These are phyloP conservation scores for Phytophthora agathidicida DNA, from an alignment of 352 stramenopile genomes.

Conservation along the genomic window DNA sequence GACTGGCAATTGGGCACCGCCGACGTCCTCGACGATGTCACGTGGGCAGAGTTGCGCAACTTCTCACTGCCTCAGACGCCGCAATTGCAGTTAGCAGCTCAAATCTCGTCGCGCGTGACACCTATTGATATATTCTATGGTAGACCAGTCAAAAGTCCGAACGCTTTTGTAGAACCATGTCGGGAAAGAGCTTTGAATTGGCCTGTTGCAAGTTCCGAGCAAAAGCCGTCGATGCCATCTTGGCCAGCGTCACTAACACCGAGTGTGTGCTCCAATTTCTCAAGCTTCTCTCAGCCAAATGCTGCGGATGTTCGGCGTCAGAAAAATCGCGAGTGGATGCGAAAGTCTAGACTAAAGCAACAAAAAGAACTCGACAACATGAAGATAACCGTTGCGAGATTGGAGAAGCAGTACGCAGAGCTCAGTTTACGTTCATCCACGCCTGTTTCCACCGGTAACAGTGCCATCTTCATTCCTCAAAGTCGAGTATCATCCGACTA, in stretches of 20 bases:
- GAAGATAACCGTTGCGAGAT: constrained; percentile 33
- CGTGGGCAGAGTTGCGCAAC: constrained; percentile 17
- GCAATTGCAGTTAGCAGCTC: not conserved
- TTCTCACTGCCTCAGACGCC: not conserved
- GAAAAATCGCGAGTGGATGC: constrained; percentile 56
- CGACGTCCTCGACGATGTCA: constrained; percentile 12
- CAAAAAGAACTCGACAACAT: constrained; percentile 40
- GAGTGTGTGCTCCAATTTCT: not conserved
- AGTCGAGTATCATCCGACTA: constrained; percentile 12
- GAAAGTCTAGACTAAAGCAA: constrained; percentile 35
- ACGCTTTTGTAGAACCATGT: not conserved
- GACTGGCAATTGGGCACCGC: constrained; percentile 2
- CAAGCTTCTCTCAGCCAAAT: constrained; percentile 10
- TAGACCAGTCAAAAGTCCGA: not conserved
- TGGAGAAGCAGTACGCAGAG: constrained; percentile 41
- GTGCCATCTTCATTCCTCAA: not conserved
- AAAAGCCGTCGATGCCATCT: not conserved
- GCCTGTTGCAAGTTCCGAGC: not conserved
- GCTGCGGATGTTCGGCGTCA: constrained; percentile 26
- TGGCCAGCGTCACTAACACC: not conserved
- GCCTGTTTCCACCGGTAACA: not conserved
- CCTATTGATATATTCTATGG: constrained; percentile 4
- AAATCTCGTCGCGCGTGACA: constrained; percentile 2
- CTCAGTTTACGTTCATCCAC: constrained; percentile 39
- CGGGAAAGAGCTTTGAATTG: not conserved